Percentiles rank a stretch among this genome's conserved stretches.
phyloP scores from a whole-genome alignment of 192 early-diverging fungal species.

The Coemansia sp. region DNA sequence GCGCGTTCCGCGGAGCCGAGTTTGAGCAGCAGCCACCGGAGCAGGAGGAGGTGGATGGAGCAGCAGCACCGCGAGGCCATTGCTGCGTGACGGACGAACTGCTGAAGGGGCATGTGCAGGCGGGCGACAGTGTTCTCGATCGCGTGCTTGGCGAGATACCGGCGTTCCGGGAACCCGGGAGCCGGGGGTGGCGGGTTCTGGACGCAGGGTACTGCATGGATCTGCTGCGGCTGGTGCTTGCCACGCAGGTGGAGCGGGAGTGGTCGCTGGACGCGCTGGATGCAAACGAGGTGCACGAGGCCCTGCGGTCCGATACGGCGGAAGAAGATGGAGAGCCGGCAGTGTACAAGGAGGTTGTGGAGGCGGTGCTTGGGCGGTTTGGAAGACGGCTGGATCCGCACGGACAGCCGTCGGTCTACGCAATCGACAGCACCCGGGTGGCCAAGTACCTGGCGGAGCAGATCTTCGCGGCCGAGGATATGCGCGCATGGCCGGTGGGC shows the following conservation, averaged over 20 bases:
- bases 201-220: constrained; percentile 41
- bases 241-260: constrained; percentile 39
- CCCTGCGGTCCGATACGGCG: constrained; percentile 16
- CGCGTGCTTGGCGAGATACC: constrained; percentile 40
- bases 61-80: neutral
- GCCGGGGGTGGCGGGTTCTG: constrained; percentile 30
- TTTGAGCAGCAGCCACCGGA: constrained; percentile 17
- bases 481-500: constrained; percentile 35
- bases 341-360: constrained; percentile 17
- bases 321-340: constrained; percentile 10
- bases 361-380: constrained; percentile 38
- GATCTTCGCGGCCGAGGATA: constrained; percentile 35
- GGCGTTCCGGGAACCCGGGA: constrained; percentile 29
- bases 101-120: constrained; percentile 29
- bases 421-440: constrained; percentile 28
- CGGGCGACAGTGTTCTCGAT: constrained; percentile 17
- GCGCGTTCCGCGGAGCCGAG: constrained; percentile 42
- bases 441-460: constrained; percentile 44
- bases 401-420: constrained; percentile 6
- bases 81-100: constrained; percentile 16
- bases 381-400: neutral
- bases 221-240: constrained; percentile 40
- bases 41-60: neutral
- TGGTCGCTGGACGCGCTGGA: constrained; percentile 33
- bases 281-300: constrained; percentile 12